Evolutionary conservation across 768 basidiomycete genomes (phyloP).

Genomic region (Mycena epipterygia): DNA sequence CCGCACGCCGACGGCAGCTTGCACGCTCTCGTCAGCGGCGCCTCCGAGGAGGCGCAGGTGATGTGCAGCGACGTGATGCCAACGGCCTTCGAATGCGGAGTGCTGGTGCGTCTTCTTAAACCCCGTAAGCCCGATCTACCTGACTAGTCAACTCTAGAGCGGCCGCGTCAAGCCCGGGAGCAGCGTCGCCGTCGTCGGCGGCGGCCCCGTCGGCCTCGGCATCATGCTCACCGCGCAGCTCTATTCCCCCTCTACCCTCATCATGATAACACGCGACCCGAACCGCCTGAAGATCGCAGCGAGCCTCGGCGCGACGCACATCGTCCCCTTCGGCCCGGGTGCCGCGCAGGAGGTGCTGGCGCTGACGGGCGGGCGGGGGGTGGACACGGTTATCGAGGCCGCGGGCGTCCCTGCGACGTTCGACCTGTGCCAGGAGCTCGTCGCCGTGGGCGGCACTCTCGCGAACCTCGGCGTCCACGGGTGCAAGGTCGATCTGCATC

Average conservation of each 20-base stretch:
- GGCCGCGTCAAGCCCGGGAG: conserved; percentile 39
- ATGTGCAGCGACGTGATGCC: conserved; percentile 43
- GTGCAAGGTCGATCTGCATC: conserved; percentile 35
- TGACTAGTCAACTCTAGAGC: conserved; percentile 13
- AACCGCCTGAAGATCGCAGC: conserved; percentile 35
- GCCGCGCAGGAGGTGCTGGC: conserved; percentile 37
- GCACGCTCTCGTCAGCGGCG: conserved; percentile 26
- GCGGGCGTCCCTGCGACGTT: conserved; percentile 41
- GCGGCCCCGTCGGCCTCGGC: conserved; percentile 40
- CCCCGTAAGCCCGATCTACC: neutral
- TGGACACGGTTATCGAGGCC: conserved; percentile 42
- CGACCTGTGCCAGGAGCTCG: conserved; percentile 40
- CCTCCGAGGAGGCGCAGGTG: conserved; percentile 33
- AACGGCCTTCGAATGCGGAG: conserved; percentile 42
- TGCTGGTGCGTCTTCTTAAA: conserved; percentile 27
- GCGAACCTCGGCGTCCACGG: conserved; percentile 45
- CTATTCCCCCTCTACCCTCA: conserved; percentile 36
- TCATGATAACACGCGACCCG: conserved; percentile 38
- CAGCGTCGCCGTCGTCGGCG: conserved; percentile 39
- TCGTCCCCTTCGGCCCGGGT: conserved; percentile 34
- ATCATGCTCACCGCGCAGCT: conserved; percentile 40
- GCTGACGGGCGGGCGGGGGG: conserved; percentile 40
- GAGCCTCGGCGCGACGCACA: conserved; percentile 40
- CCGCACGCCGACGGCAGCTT: conserved; percentile 40
- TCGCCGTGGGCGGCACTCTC: conserved; percentile 42